Evolutionary conservation across 352 stramenopile species (phyloP).

Genomic region (Phytophthora megakarya): DNA sequence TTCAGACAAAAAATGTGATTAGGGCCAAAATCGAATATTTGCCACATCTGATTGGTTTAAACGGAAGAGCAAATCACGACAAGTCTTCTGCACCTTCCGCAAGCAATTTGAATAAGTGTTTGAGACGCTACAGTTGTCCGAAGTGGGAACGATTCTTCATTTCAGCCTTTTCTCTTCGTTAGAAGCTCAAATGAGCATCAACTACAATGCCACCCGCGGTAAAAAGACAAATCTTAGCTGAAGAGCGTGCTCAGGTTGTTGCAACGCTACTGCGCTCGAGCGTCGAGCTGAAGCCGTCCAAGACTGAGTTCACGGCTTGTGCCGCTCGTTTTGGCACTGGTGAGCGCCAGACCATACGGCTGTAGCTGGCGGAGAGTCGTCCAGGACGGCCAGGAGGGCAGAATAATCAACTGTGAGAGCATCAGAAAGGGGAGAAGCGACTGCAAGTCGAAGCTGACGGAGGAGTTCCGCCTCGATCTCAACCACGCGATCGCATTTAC

Average conservation of each 20-base stretch:
- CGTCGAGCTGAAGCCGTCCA: not conserved
- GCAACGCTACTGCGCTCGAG: not conserved
- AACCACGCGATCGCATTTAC: constrained; percentile 12
- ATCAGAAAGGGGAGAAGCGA: constrained; percentile 1
- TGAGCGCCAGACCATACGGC: not conserved
- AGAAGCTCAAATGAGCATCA: not conserved
- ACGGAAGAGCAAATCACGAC: not conserved
- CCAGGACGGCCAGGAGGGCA: not conserved
- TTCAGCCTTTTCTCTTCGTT: constrained; percentile 1
- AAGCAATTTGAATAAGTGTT: no score
- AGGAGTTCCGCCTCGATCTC: constrained; percentile 5
- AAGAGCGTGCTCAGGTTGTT: not conserved
- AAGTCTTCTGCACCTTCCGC: no score
- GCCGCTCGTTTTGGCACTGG: not conserved
- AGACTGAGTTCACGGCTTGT: not conserved
- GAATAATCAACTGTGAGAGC: constrained; percentile 3
- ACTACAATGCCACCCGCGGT: not conserved
- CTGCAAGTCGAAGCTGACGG: constrained; percentile 3
- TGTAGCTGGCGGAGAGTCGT: no score
- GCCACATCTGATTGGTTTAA: not conserved
- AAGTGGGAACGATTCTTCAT: not conserved
- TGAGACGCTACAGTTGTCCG: no score
- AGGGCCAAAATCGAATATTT: not conserved
- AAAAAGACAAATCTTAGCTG: not conserved
- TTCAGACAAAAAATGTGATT: not conserved